A percentile compares a stretch with the other conserved stretches of the same genome.
phyloP scores from a whole-genome alignment of 441 rosid species.

The Populus hybrid region DNA sequence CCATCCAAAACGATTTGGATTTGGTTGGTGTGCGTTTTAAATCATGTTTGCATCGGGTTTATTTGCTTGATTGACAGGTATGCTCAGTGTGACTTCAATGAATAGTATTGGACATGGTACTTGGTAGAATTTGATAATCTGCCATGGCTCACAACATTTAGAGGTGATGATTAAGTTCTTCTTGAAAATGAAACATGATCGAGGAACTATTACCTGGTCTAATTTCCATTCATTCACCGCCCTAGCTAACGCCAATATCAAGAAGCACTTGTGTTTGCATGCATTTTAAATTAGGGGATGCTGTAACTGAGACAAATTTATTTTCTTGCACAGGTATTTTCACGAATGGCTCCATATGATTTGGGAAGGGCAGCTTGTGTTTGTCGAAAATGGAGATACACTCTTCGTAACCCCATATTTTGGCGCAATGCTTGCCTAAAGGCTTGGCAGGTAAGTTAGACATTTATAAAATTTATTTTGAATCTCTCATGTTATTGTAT shows the following conservation, averaged over 20 bases:
- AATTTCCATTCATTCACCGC: not conserved
- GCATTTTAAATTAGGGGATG: not conserved
- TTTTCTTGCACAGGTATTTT: slow-evolving; percentile 59
- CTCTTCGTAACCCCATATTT: slow-evolving; percentile 82
- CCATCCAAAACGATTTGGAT: not conserved
- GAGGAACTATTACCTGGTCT: not conserved
- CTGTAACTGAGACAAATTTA: not conserved
- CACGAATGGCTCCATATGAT: slow-evolving; percentile 77
- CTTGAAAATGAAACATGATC: not conserved
- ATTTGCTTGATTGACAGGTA: not conserved
- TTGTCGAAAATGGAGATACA: slow-evolving; percentile 91
- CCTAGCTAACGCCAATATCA: not conserved
- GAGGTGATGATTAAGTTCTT: not conserved
- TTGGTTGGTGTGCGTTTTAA: too few species aligned
- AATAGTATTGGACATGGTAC: too few species aligned
- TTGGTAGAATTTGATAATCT: not conserved
- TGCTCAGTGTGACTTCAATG: not conserved
- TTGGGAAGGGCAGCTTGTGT: slow-evolving; percentile 85
- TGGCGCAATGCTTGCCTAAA: slow-evolving; percentile 96
- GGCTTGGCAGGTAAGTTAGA: slow-evolving; percentile 71
- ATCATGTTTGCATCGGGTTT: too few species aligned
- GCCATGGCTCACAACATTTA: not conserved
- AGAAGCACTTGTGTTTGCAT: not conserved
- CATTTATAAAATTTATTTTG: slow-evolving; percentile 1
- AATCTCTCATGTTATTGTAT: not conserved